phyloP scores from a whole-genome alignment of 1,139 yeast species.

The Blastobotrys ciferrii region DNA sequence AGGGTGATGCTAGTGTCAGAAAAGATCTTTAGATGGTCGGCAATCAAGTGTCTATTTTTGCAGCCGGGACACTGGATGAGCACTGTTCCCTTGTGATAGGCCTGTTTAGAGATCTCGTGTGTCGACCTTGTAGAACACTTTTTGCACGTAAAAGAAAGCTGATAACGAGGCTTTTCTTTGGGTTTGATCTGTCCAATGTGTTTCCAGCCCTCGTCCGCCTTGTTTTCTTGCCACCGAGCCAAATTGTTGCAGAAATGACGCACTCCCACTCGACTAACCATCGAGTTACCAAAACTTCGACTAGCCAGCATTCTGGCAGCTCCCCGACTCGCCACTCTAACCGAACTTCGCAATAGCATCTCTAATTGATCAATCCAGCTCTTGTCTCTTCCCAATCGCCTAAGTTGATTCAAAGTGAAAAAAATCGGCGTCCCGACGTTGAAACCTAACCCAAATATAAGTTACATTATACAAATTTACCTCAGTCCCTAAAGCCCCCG shows the following conservation, averaged over 20 bases:
- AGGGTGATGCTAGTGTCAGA: conserved; percentile 70
- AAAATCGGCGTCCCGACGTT: no score
- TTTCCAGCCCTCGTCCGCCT: conserved; percentile 12
- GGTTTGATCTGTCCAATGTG: conserved; percentile 18
- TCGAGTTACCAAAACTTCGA: not conserved
- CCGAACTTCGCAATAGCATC: not conserved
- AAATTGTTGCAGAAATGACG: not conserved
- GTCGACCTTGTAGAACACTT: conserved; percentile 80
- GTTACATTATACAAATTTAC: no score
- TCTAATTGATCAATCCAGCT: not conserved
- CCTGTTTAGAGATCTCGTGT: conserved; percentile 86
- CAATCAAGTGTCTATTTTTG: conserved; percentile 81
- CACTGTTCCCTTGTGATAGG: conserved; percentile 84
- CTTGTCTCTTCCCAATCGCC: not conserved
- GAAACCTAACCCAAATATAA: no score
- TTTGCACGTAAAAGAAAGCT: conserved; percentile 92
- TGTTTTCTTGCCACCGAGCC: not conserved
- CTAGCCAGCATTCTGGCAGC: not conserved
- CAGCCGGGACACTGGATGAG: conserved; percentile 92
- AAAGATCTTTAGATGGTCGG: conserved; percentile 87
- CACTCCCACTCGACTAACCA: not conserved
- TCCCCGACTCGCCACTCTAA: not conserved
- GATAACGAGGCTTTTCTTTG: conserved; percentile 60
- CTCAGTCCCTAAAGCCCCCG: no score
- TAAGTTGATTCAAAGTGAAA: not conserved